Base-by-base conservation (phyloP, 2,329 filamentous ascomycete species). In the Trichophyton benhamiae region DNA sequence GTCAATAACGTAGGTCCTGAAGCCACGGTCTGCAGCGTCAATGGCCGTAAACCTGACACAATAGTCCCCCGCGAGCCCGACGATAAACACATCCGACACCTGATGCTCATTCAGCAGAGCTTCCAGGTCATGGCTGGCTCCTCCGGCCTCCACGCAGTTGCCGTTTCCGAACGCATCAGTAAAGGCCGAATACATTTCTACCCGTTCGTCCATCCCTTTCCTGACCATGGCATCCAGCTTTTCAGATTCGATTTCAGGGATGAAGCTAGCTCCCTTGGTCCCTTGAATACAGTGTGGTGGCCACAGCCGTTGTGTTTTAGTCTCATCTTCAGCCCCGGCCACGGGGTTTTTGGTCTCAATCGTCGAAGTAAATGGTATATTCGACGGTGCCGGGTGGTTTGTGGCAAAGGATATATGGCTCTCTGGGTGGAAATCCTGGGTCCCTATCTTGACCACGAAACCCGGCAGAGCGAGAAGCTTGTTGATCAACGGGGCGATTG, bases 151-250 rank as follows among this genome's bases (percentile, higher is more conserved):
- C 13, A 67, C 66, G 59, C 71, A 68, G 64, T 75, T 73, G 58
- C 68, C 63, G 61, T 79, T 79, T 44, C 74, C 74, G 68, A 96
- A 92, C 0, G 89, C 88, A 70, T 91, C 88, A 63, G 87, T 86
- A 68, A 99, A 97, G 0, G 87, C 91, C 64, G 87, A 92, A 75
- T 96, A 97, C 88, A 96, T 96, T 75, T 99, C 94, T 1, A 96
- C 82, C 52, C 82, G 78, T 52, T 79, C 72, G 70, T 90, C 81
- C 70, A 79, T 82, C 9, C 94, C 94, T 77, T 99, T 99, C 66
- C 88, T 82, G 13, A 96, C 76, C 30, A 90, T 77, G 41, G 74
- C 67, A 66, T 92, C 81, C n/a, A 95, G 66, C 15, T 78, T 79
- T 6, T 70, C 68, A 13, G 70, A 63, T 58, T 89, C 77, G 0